Conservation (phyloP, 345 rosid genomes). For the Camelina hispida region DNA sequence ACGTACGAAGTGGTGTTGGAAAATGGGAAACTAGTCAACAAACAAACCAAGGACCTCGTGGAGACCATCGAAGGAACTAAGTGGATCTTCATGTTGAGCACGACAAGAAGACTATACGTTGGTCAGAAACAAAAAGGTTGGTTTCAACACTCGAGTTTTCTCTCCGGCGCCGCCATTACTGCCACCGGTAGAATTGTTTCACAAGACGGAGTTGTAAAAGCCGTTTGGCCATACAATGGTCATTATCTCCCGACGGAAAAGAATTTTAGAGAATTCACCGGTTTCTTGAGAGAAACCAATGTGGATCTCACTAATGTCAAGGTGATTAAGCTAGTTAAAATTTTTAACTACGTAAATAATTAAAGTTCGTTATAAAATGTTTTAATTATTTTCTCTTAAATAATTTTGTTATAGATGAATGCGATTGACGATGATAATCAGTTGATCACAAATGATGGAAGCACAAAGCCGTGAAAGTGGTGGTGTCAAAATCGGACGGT, state of each 20-base stretch:
- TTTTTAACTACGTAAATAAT: background rate
- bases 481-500: conserved; percentile 18
- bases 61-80: conserved; percentile 59
- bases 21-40: conserved; percentile 58
- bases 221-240: conserved; percentile 96
- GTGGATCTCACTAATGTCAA: conserved; percentile 83
- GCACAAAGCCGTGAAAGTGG: conserved; percentile 12
- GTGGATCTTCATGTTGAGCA: conserved; percentile 79
- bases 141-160: conserved; percentile 84
- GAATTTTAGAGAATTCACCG: conserved; percentile 75
- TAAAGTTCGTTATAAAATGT: too few species aligned
- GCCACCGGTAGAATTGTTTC: conserved; percentile 75
- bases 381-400: too few species aligned
- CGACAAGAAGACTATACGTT: conserved; percentile 57
- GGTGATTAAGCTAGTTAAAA: conserved; percentile 50
- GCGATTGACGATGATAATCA: conserved; percentile 70
- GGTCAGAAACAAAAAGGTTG: conserved; percentile 67
- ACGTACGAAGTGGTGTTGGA: conserved; percentile 62
- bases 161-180: conserved; percentile 76
- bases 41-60: conserved; percentile 46
- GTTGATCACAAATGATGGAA: conserved; percentile 26
- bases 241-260: conserved; percentile 95
- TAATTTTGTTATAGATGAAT: conserved; percentile 50
- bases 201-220: conserved; percentile 60
- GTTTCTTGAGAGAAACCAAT: conserved; percentile 63